Percentiles rank a stretch among this genome's conserved stretches.
Evolutionary conservation across 2,329 filamentous ascomycete species (phyloP).

Genomic region (Alternaria incomplexa): DNA sequence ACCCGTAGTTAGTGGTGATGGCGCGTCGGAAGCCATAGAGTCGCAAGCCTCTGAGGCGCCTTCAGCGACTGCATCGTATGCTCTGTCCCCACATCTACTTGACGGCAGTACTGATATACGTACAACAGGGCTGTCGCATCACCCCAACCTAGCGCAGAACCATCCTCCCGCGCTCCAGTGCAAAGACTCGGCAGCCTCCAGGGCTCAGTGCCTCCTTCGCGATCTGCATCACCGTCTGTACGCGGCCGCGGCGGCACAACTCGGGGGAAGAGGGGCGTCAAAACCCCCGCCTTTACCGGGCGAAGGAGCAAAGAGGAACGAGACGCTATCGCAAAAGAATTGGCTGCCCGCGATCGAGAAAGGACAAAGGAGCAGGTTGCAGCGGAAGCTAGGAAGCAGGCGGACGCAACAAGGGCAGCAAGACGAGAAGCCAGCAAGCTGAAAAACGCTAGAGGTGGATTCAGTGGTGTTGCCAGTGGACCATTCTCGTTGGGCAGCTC

Average conservation of each 20-base stretch:
- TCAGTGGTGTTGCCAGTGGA: conserved; percentile 50
- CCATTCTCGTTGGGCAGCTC: conserved; percentile 49
- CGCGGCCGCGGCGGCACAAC: conserved; percentile 32
- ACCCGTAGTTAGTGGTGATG: conserved; percentile 15
- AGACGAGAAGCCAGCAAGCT: conserved; percentile 31
- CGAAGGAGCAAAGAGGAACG: conserved; percentile 54
- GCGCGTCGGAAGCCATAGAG: conserved; percentile 19
- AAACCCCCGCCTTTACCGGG: conserved; percentile 52
- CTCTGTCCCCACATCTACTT: background rate
- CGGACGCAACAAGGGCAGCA: conserved; percentile 28
- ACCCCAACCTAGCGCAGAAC: conserved; percentile 25
- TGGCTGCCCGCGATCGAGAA: conserved; percentile 47
- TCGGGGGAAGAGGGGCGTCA: conserved; percentile 36
- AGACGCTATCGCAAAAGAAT: conserved; percentile 51
- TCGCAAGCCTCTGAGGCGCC: conserved; percentile 11
- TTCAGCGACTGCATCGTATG: conserved; percentile 21
- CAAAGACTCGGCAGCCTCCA: conserved; percentile 39
- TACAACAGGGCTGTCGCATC: conserved; percentile 17
- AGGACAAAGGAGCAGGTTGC: conserved; percentile 45
- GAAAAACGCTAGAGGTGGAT: conserved; percentile 51
- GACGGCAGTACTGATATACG: conserved; percentile 1
- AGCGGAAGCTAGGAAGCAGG: conserved; percentile 32
- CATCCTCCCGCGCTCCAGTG: conserved; percentile 27
- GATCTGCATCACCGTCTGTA: conserved; percentile 38
- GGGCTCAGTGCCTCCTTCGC: conserved; percentile 34